A percentile compares a stretch with the other conserved stretches of the same genome.
These are phyloP conservation scores for Saccharomycopsis oosterbeekiorum DNA, from an alignment of 805 yeast genomes.

Conservation along the genomic window DNA sequence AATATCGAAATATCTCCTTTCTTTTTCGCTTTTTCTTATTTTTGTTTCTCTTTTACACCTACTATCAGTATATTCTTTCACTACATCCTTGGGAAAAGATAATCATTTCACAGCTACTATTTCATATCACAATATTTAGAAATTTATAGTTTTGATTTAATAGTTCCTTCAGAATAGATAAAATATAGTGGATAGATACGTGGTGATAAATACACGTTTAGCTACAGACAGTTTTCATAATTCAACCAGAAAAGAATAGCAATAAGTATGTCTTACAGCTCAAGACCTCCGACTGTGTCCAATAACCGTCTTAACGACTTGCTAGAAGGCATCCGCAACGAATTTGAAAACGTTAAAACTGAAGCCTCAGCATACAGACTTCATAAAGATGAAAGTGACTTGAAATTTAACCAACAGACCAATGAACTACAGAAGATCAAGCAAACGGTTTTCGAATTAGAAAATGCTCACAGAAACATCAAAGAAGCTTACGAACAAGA, in stretches of 20 bases:
- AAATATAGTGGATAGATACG: no score
- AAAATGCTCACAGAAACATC: slow-evolving; percentile 87
- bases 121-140: no score
- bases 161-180: no score
- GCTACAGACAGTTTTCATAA: no score
- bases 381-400: slow-evolving; percentile 88
- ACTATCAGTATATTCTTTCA: no score
- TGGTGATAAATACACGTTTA: no score
- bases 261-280: slow-evolving; percentile 4
- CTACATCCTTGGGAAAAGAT: no score
- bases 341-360: slow-evolving; percentile 72
- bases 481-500: slow-evolving; percentile 95
- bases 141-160: no score
- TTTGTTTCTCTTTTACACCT: no score
- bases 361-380: slow-evolving; percentile 76
- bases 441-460: slow-evolving; percentile 88
- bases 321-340: slow-evolving; percentile 85
- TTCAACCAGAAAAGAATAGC: neutral
- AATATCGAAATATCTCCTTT: no score
- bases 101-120: no score
- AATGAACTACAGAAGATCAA: slow-evolving; percentile 90
- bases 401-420: slow-evolving; percentile 83
- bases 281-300: neutral
- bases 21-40: no score
- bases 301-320: slow-evolving; percentile 39